Base-by-base conservation (phyloP, 2,329 filamentous ascomycete genomes). In the Fusarium drepaniforme region DNA sequence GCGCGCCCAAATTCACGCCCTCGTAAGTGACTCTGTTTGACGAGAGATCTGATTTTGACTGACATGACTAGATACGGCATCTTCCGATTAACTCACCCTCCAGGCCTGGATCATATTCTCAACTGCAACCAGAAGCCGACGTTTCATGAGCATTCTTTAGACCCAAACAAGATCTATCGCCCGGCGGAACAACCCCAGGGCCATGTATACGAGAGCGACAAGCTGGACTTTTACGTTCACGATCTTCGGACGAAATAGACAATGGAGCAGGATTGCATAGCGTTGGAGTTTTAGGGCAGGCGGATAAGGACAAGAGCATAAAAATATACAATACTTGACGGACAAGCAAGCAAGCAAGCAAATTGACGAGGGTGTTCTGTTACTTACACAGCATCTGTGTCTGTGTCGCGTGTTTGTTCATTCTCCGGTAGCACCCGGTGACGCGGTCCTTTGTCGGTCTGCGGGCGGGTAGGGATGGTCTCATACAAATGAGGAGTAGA, bases 11-110 rank as follows among this genome's bases (percentile, higher is more conserved):
- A 67, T 94, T 93, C 78, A 87, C 88, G 40, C 94, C 93, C 53
- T 93, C 92, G 91, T 96, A 85, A 85, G 92, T 88, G 28, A 18
- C 7, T 5, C 9, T 4, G 11, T 15, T 40, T 28, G 58, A 15
- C 23, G 7, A 23, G 6, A 40, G 37, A 15, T 15, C 2, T 35
- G 33, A 15, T 3, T 35, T 2, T 35, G 5, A 38, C 49, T 68
- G 44, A 69, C 40, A 67, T 5, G 46, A n/a, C 1, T 35, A 96
- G 94, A 72, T 96, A 94, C 87, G 97, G 97, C 59, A 93, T 97
- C 28, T 99, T 98, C 84, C 91, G 97, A 38, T 87, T 99, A 6
- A 99, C 97, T 0, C 94, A 98, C 82, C 97, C 97, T 0, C 96
- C 97, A 0, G 97, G 97, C 0, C 88, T 98, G 77, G 91, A 94